Percentiles rank a stretch among this genome's conserved stretches.
Conservation (phyloP, 1,284 basidiomycete genomes). For the Athelia psychrophila region DNA sequence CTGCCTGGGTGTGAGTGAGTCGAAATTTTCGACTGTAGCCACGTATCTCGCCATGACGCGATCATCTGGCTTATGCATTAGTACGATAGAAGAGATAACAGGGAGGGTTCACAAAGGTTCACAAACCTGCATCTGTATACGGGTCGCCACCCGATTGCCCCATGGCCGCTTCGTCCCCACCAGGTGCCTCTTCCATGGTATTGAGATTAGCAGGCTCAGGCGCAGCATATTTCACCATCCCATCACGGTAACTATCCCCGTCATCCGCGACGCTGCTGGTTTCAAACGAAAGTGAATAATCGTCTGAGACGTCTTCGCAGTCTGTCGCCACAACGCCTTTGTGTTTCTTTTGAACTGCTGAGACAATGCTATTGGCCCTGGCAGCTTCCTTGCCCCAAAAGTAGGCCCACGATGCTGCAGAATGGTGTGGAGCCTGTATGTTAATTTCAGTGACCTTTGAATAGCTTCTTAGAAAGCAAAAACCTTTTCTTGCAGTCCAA, state of each 20-base stretch:
- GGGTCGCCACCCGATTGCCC: neutral
- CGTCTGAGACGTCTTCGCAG: neutral
- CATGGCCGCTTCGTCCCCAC: neutral
- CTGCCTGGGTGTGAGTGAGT: neutral
- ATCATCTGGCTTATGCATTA: neutral
- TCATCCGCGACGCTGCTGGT: neutral
- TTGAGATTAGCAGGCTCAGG: neutral
- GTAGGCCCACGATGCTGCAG: slow-evolving; percentile 51
- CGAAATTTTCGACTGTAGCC: neutral
- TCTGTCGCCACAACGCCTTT: slow-evolving; percentile 21
- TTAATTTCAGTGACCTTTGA: slow-evolving; percentile 1
- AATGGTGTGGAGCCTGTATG: slow-evolving; percentile 59
- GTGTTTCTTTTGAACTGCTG: slow-evolving; percentile 31
- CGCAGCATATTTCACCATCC: neutral
- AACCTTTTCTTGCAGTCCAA: slow-evolving; percentile 54
- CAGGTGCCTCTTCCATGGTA: neutral
- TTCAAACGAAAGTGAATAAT: neutral
- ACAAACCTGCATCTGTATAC: neutral
- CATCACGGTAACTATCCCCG: neutral
- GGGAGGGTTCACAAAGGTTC: too few species aligned
- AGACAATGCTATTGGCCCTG: slow-evolving; percentile 59
- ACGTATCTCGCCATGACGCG: neutral
- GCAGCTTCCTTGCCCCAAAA: slow-evolving; percentile 60
- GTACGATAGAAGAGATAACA: too few species aligned
- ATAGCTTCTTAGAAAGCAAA: slow-evolving; percentile 5